Evolutionary conservation across 306 rosid genomes (phyloP), one percentile per base, ranked within the genome.

Genomic region (Luffa acutangula): DNA sequence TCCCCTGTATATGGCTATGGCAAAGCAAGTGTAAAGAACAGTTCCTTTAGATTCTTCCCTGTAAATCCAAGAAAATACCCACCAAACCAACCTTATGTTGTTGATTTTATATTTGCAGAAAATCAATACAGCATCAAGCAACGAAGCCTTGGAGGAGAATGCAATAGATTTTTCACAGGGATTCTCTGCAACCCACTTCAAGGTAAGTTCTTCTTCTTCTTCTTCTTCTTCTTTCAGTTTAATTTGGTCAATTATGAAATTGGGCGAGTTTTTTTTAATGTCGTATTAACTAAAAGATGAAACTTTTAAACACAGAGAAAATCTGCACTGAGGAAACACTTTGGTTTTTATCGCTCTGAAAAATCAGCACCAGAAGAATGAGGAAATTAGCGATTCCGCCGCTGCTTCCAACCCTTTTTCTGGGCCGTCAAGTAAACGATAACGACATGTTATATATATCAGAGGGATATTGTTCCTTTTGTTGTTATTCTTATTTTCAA

Each of bases 121-220:
- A 58, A 77, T 9, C 42, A 77, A 58, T 41, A 25, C 12, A 17
- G 66, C 54, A 25, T n/a, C 70, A 41, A 77, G 54, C 53, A 41
- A 77, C 9, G 37, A 83, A 88, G 88, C 78, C 75, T 45, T 78
- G 67, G 82, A 62, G 89, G 85, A 83, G 74, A 88, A 85, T 78
- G 88, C 83, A 67, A 15, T 82, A 71, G 82, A 82, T 71, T 85
- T 81, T 79, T 91, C 95, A 75, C 85, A 87, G 75, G 86, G 88
- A 75, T 87, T 82, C 83, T 91, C 93, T 75, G 90, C 97, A 42
- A 85, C 93, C 78, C 87, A 86, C 78, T 81, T 72, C 75, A 84
- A 89, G 91, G 97, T 91, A 58, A 53, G 21, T 72, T 70, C 36
- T 36, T 39, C 7, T 33, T 73, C 70, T 57, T 62, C 42, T n/a